Percentiles rank a stretch among this genome's conserved stretches.
These are phyloP conservation scores for Kodamaea kaohsiungensis DNA, from an alignment of 805 yeast species.

Conservation along the genomic window DNA sequence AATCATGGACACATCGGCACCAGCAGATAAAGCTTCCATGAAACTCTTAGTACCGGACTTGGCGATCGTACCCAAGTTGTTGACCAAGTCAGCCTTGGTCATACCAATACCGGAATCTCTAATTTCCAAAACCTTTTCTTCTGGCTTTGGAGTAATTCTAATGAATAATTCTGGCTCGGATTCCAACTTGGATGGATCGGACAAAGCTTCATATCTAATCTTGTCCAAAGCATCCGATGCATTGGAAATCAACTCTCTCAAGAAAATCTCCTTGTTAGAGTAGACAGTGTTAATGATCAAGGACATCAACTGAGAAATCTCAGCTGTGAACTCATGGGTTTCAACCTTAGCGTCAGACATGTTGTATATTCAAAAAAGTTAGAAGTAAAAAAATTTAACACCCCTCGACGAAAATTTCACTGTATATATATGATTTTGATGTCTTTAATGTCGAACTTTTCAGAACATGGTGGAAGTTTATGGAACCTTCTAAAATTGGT, in stretches of 20 bases:
- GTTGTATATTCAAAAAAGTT: slow-evolving; percentile 13
- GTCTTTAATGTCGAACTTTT: slow-evolving; percentile 6
- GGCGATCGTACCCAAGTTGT: slow-evolving; percentile 99
- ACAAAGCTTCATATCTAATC: slow-evolving; percentile 93
- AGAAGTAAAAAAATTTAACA: slow-evolving; percentile 8
- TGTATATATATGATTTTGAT: slow-evolving; percentile 7
- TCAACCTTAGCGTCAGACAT: slow-evolving; percentile 63
- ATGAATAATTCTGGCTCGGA: slow-evolving; percentile 95
- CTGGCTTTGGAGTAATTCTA: slow-evolving; percentile 97
- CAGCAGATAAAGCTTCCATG: slow-evolving; percentile 99
- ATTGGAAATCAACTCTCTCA: slow-evolving; percentile 98
- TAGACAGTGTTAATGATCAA: slow-evolving; percentile 99
- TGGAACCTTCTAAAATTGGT: slow-evolving; percentile 10
- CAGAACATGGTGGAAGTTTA: slow-evolving; percentile 10
- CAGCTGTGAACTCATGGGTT: slow-evolving; percentile 98
- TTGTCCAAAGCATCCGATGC: slow-evolving; percentile 99
- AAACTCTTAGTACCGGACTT: slow-evolving; percentile 99
- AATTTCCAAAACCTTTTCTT: slow-evolving; percentile 88
- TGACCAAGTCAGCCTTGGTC: slow-evolving; percentile 98
- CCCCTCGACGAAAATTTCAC: slow-evolving; percentile 6
- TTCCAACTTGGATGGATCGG: slow-evolving; percentile 90
- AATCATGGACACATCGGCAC: slow-evolving; percentile 99
- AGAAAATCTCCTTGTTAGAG: slow-evolving; percentile 98
- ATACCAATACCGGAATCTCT: slow-evolving; percentile 99
- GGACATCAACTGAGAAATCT: slow-evolving; percentile 99